Evolutionary conservation across 164 flowering plant genomes (phyloP), one percentile per base, ranked within the genome.

Genomic region (Vitis rupestris): DNA sequence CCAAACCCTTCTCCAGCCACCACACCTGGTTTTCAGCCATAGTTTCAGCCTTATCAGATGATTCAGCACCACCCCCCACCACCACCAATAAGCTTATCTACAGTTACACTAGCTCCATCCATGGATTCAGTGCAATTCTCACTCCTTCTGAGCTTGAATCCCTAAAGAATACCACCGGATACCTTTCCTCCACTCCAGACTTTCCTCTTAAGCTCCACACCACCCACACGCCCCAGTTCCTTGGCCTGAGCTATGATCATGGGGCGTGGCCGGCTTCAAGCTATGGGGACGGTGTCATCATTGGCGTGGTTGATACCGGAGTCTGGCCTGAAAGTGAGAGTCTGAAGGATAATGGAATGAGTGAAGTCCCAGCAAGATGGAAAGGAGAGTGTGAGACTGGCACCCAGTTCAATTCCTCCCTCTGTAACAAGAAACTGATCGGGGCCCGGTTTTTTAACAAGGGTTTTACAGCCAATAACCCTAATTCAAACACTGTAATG

Each of bases 371-470:
- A 2, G 5, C 67, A 0, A 71, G 70, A 53, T 83, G 84, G 84
- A 78, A 61, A 31, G 85, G 83, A 8, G 27, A 23, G 16, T 80
- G 83, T 23, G 72, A 49, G 59, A 6, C 12, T 0, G 82, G 76
- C 0, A 59, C 62, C 16, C 14, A 53, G 16, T 76, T 76, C 68
- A 69, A 71, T 30, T 47, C 75, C 10, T 75, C 79, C n/a, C 10
- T 70, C 56, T 82, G 85, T 64, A 82, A 82, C 81, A 75, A 29
- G 57, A 79, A 82, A 27, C 75, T 82, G 13, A 72, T 80, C 8
- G 88, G 88, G 0, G 85, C 84, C 53, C 72, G 81, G 27, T 78
- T 59, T 48, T 86, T 55, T 64, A 76, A 70, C 69, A 81, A 80
- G 64, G 86, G 85, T 11, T 27, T 80, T 5, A 15, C 44, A 10